A percentile compares a stretch with the other conserved stretches of the same genome.
Evolutionary conservation across 352 stramenopile species (phyloP).

Genomic region (Phytophthora pinifolia): DNA sequence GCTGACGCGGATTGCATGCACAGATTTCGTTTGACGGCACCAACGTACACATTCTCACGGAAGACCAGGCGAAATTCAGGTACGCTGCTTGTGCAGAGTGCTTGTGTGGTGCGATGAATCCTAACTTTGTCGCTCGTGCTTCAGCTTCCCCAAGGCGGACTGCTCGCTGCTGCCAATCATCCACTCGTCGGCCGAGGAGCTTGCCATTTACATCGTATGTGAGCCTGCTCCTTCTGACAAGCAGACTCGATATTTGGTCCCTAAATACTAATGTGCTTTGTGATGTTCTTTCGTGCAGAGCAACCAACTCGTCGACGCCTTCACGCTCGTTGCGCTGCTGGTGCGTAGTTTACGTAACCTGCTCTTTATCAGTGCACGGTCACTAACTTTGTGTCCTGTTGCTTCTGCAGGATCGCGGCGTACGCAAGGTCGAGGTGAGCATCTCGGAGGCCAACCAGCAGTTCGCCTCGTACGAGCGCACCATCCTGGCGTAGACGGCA

Average conservation of each 20-base stretch:
- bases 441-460: slow-evolving; percentile 94
- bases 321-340: slow-evolving; percentile 75
- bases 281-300: slow-evolving; percentile 41
- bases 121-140: too few relatives aligned
- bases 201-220: slow-evolving; percentile 94
- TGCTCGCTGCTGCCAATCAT: slow-evolving; percentile 96
- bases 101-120: too few relatives aligned
- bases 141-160: slow-evolving; percentile 92
- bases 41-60: slow-evolving; percentile 92
- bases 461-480: slow-evolving; percentile 80
- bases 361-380: neutral
- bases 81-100: too few relatives aligned
- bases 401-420: slow-evolving; percentile 58
- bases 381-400: neutral
- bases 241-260: too few relatives aligned
- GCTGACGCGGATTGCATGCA: slow-evolving; percentile 5
- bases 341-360: slow-evolving; percentile 22
- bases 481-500: slow-evolving; percentile 47
- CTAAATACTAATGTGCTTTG: neutral
- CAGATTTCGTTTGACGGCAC: slow-evolving; percentile 84
- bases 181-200: slow-evolving; percentile 97
- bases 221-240: neutral
- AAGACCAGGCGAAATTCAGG: slow-evolving; percentile 95
- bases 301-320: slow-evolving; percentile 86
- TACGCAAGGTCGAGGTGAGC: slow-evolving; percentile 92